A percentile compares a stretch with the other conserved stretches of the same genome.
These are phyloP conservation scores for Phytopythium ostracodes DNA, from an alignment of 352 stramenopile genomes.

Conservation along the genomic window DNA sequence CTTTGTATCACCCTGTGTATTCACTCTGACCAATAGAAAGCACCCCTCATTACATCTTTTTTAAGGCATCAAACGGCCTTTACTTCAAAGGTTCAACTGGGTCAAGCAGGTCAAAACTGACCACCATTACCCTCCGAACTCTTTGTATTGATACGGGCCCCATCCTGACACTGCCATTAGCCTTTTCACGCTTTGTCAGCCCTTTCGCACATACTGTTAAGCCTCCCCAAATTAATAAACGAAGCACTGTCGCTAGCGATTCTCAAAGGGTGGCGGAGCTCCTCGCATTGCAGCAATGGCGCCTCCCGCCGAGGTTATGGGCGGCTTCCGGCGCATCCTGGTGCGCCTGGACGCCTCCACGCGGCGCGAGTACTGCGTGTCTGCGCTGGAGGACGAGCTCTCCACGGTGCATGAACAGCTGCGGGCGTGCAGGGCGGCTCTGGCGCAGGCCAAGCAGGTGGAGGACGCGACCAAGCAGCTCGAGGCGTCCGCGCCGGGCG, in stretches of 20 bases:
- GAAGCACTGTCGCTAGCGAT: not conserved
- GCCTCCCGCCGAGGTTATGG: not conserved
- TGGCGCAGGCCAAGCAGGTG: conserved; percentile 29
- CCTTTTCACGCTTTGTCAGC: too few relatives aligned
- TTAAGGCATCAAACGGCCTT: too few relatives aligned
- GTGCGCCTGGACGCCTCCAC: conserved; percentile 26
- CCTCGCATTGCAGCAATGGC: not conserved
- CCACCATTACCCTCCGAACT: too few relatives aligned
- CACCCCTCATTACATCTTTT: not conserved
- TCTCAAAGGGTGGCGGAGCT: not conserved
- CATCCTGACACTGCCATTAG: too few relatives aligned
- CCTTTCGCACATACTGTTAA: too few relatives aligned
- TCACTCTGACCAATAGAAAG: not conserved
- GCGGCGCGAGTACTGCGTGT: conserved; percentile 29
- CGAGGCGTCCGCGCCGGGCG: conserved; percentile 6
- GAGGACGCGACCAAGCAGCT: conserved; percentile 29
- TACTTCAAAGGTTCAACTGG: too few relatives aligned
- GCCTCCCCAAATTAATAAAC: too few relatives aligned
- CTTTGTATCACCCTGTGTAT: not conserved
- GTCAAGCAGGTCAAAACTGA: too few relatives aligned
- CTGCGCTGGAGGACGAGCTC: conserved; percentile 27
- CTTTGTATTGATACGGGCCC: too few relatives aligned
- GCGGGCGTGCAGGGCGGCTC: conserved; percentile 16
- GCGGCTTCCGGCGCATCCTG: conserved; percentile 37
- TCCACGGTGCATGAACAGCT: conserved; percentile 13